These are phyloP conservation scores for Suhomyces chickasaworum DNA, from an alignment of 1,139 yeast genomes.

Conservation along the genomic window DNA sequence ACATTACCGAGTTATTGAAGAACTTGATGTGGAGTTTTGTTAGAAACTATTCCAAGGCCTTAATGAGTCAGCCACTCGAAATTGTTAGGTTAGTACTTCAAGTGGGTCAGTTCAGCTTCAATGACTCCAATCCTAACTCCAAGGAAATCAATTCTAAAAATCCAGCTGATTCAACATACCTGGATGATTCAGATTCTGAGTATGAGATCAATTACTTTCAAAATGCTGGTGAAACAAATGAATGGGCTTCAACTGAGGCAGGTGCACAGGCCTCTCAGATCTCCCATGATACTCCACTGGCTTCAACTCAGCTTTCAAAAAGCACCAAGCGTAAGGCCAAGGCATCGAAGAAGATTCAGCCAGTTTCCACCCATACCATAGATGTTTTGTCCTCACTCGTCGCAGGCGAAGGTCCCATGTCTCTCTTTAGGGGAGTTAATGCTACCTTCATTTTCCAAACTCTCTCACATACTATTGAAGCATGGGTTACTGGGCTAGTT, in stretches of 20 bases:
- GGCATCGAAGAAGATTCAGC: slow-evolving; percentile 45
- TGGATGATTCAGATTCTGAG: slow-evolving; percentile 18
- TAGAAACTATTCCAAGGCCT: slow-evolving; percentile 65
- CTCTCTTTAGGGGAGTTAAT: slow-evolving; percentile 84
- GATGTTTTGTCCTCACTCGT: slow-evolving; percentile 72
- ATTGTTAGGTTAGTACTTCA: slow-evolving; percentile 78
- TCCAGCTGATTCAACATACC: background rate
- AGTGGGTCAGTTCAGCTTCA: slow-evolving; percentile 58
- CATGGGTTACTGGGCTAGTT: slow-evolving; percentile 88
- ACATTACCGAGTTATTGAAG: slow-evolving; percentile 54
- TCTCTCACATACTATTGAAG: slow-evolving; percentile 74
- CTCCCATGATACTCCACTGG: background rate
- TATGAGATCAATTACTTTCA: slow-evolving; percentile 59
- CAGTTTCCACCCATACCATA: slow-evolving; percentile 65
- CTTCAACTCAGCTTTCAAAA: background rate
- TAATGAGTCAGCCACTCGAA: slow-evolving; percentile 87
- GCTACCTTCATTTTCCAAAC: slow-evolving; percentile 81
- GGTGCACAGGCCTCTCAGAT: background rate
- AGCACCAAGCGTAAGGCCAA: slow-evolving; percentile 9
- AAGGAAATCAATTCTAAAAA: background rate
- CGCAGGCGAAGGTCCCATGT: slow-evolving; percentile 78
- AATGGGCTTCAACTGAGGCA: slow-evolving; percentile 4
- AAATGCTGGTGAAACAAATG: slow-evolving; percentile 23
- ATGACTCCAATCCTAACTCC: background rate
- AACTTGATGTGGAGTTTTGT: slow-evolving; percentile 62